phyloP scores from a whole-genome alignment of 192 early-diverging fungal species.

The Paraglomus occultum region DNA sequence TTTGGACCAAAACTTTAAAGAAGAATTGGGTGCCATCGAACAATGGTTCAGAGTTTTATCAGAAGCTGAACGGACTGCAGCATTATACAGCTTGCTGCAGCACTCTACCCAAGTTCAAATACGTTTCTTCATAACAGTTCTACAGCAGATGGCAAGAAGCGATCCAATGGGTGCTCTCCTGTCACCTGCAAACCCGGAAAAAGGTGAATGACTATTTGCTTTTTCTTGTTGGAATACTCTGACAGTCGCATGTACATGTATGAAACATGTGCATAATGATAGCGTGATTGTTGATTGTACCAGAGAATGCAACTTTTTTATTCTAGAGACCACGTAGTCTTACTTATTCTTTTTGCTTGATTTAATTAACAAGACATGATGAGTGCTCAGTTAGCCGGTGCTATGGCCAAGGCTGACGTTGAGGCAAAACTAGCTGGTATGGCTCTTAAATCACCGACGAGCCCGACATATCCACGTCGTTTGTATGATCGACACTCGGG shows the following conservation, averaged over 20 bases:
- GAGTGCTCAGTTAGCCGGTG: conserved; percentile 48
- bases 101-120: conserved; percentile 89
- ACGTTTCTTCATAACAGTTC: conserved; percentile 90
- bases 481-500: conserved; percentile 60
- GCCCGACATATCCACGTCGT: conserved; percentile 40
- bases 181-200: conserved; percentile 49
- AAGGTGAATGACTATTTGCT: conserved; percentile 39
- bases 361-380: conserved; percentile 37
- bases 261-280: too few species aligned
- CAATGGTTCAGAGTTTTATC: conserved; percentile 91
- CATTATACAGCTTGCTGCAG: conserved; percentile 89
- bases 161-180: conserved; percentile 67
- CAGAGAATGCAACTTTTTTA: too few species aligned
- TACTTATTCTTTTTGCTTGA: too few species aligned
- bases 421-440: conserved; percentile 41
- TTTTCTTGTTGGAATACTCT: not conserved
- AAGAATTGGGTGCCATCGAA: conserved; percentile 89
- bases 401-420: conserved; percentile 57
- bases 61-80: conserved; percentile 90
- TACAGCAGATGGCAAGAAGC: conserved; percentile 90
- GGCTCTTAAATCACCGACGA: conserved; percentile 30
- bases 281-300: too few species aligned
- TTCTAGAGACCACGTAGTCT: too few species aligned
- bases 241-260: conserved; percentile 1
- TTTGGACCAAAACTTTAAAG: conserved; percentile 81